Percentiles rank a stretch among this genome's conserved stretches.
phyloP scores from a whole-genome alignment of 2,329 filamentous ascomycete species.

The Dothiorella sarmentorum region DNA sequence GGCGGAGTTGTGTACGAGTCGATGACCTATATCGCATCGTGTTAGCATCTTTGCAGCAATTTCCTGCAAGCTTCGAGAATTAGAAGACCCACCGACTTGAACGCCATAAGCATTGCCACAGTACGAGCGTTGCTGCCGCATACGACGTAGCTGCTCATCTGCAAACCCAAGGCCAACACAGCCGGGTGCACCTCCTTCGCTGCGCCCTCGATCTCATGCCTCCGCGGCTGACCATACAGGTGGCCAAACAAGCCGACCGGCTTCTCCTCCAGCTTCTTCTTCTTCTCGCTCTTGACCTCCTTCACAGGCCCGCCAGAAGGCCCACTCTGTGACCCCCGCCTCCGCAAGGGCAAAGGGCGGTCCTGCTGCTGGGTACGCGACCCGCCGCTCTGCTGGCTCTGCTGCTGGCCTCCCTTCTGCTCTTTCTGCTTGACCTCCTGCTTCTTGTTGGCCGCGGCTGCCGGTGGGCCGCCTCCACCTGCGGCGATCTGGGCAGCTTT shows the following conservation, averaged over 20 bases:
- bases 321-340: conserved; percentile 32
- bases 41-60: conserved; percentile 8
- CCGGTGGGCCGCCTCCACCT: conserved; percentile 29
- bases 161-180: conserved; percentile 79
- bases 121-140: conserved; percentile 86
- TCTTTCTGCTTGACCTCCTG: conserved; percentile 39
- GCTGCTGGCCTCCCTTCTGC: conserved; percentile 32
- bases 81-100: conserved; percentile 66
- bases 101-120: conserved; percentile 81
- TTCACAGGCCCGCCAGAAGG: conserved; percentile 26
- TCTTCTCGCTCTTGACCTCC: conserved; percentile 33
- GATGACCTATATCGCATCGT: conserved; percentile 62
- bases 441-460: conserved; percentile 33
- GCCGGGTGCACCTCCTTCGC: conserved; percentile 78
- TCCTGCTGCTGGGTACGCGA: conserved; percentile 27
- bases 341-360: conserved; percentile 28
- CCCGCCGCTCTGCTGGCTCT: conserved; percentile 33
- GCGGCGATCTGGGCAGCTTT: conserved; percentile 47
- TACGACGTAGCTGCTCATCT: conserved; percentile 84
- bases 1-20: conserved; percentile 86
- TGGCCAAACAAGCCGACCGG: conserved; percentile 77
- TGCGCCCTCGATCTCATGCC: conserved; percentile 57
- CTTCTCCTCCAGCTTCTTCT: conserved; percentile 45
- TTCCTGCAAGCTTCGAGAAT: no score
- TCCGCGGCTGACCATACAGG: conserved; percentile 72